Conservation (phyloP, 1,284 basidiomycete species). For the Phellopilus nigrolimitatus region DNA sequence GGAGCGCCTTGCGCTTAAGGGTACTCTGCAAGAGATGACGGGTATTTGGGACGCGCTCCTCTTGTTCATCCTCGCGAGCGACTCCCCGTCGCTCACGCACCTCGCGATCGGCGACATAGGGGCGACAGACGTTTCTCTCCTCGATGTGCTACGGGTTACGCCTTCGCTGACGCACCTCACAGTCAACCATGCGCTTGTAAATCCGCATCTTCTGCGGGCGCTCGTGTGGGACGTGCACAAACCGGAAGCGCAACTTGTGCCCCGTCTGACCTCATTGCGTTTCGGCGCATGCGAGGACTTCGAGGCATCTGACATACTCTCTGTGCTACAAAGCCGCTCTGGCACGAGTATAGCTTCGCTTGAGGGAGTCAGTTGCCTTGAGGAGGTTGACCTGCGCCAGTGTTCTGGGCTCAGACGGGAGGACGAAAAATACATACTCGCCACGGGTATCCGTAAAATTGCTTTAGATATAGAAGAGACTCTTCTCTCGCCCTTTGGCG, state of each 20-base stretch:
- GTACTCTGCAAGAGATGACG: neutral
- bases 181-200: conserved; percentile 6
- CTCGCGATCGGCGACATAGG: conserved; percentile 13
- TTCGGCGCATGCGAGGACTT: conserved; percentile 11
- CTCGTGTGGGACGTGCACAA: conserved; percentile 4
- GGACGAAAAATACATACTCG: conserved; percentile 10
- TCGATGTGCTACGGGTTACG: conserved; percentile 1
- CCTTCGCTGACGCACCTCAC: conserved; percentile 10
- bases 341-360: neutral
- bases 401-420: conserved; percentile 2
- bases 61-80: conserved; percentile 4
- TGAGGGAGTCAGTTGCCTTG: neutral
- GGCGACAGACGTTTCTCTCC: conserved; percentile 4
- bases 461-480: conserved; percentile 6
- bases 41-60: conserved; percentile 5
- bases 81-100: conserved; percentile 7
- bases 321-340: conserved; percentile 4
- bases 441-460: neutral
- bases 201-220: conserved; percentile 1
- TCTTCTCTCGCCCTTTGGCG: conserved; percentile 7
- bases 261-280: neutral
- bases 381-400: conserved; percentile 8
- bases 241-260: neutral
- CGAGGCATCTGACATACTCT: conserved; percentile 1
- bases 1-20: conserved; percentile 2